phyloP scores from a whole-genome alignment of 345 rosid species.

The Lenwebbia sp. region DNA sequence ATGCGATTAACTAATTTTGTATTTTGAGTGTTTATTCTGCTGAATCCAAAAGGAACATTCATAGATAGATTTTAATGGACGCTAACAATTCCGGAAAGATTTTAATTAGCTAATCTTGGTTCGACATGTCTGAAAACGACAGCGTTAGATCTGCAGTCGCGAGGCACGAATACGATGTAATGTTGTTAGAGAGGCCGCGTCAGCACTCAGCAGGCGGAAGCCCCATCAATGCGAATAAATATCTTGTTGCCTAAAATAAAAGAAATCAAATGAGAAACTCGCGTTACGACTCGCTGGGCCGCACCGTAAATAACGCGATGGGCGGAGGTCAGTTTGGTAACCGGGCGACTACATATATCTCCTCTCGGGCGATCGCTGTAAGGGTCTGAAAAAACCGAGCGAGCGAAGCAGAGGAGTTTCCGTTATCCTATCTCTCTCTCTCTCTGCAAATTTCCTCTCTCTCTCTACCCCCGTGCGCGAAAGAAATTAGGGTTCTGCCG shows the following conservation, averaged over 20 bases:
- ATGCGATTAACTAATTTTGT: not conserved
- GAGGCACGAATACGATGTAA: too few relatives aligned
- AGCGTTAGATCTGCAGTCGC: too few relatives aligned
- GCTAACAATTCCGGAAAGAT: not conserved
- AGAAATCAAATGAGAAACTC: not conserved
- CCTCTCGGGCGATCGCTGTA: not conserved
- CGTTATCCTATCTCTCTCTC: slow-evolving; percentile 40
- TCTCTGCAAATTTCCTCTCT: not conserved
- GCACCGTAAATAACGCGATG: not conserved
- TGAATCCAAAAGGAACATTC: not conserved
- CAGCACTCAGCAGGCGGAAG: too few relatives aligned
- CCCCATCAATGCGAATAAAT: too few relatives aligned
- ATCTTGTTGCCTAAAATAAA: not conserved
- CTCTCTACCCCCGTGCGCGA: not conserved
- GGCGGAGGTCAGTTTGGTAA: not conserved
- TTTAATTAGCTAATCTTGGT: too few relatives aligned
- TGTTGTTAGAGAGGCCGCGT: too few relatives aligned
- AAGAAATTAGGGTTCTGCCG: slow-evolving; percentile 37
- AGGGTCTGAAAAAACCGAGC: not conserved
- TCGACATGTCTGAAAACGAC: too few relatives aligned
- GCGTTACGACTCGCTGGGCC: not conserved
- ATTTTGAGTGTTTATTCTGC: not conserved
- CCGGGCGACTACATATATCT: not conserved
- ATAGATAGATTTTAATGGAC: not conserved
- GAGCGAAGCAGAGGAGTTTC: slow-evolving; percentile 26